These are phyloP conservation scores for Penicillium sumatraense DNA, from an alignment of 2,329 filamentous ascomycete genomes.

Conservation along the genomic window DNA sequence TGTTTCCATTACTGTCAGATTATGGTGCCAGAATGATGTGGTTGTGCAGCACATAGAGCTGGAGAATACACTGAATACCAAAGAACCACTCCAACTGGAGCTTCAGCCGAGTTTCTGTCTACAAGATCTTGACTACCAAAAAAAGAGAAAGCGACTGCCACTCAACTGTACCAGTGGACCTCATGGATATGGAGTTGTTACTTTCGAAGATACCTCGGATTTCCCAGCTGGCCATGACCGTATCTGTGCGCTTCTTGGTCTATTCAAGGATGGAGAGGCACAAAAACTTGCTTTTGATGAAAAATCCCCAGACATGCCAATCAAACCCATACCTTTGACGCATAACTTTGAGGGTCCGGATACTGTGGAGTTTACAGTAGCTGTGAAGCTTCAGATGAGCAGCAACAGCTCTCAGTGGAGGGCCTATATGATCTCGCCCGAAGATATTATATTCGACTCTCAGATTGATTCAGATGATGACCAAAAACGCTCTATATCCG, in stretches of 20 bases:
- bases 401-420: slow-evolving; percentile 1
- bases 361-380: slow-evolving; percentile 6
- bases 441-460: slow-evolving; percentile 1
- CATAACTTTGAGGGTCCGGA: neutral
- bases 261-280: slow-evolving; percentile 10
- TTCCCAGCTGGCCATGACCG: neutral
- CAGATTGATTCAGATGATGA: neutral
- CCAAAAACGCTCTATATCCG: neutral
- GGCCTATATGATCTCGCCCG: neutral
- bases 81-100: slow-evolving; percentile 1
- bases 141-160: neutral
- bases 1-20: slow-evolving; percentile 1
- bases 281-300: slow-evolving; percentile 1
- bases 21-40: slow-evolving; percentile 5
- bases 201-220: slow-evolving; percentile 2
- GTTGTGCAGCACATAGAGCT: slow-evolving; percentile 8
- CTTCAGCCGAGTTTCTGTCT: slow-evolving; percentile 9
- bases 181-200: slow-evolving; percentile 12
- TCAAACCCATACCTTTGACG: neutral
- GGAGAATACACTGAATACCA: neutral
- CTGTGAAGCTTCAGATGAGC: slow-evolving; percentile 2
- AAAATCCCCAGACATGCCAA: neutral
- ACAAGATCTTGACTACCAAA: slow-evolving; percentile 4
- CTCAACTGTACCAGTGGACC: neutral
- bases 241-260: slow-evolving; percentile 11